Evolutionary conservation across 2,329 filamentous ascomycete genomes (phyloP).

Genomic region (Lasiodiplodia theobromae): DNA sequence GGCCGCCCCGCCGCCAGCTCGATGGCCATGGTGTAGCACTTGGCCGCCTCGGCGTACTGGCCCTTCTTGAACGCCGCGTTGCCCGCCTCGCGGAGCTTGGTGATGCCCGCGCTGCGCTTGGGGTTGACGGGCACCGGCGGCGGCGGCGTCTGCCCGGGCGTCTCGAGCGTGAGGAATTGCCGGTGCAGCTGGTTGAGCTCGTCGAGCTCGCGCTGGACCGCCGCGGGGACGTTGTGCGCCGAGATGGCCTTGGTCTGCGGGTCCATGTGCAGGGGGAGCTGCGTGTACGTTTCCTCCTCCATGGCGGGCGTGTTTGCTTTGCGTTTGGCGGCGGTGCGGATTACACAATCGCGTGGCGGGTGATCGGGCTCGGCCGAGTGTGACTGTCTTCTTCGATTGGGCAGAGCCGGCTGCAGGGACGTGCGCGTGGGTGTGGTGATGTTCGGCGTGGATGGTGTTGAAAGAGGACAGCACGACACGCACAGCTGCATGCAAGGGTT

Average conservation of each 20-base stretch:
- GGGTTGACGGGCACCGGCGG: conserved; percentile 91
- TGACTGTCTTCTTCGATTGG: background rate
- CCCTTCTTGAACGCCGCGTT: conserved; percentile 84
- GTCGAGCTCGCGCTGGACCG: conserved; percentile 60
- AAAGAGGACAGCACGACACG: conserved; percentile 27
- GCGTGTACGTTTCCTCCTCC: conserved; percentile 71
- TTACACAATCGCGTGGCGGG: background rate
- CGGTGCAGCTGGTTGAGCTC: conserved; percentile 82
- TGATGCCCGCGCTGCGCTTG: conserved; percentile 85
- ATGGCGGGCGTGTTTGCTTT: conserved; percentile 14
- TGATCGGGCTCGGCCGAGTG: background rate
- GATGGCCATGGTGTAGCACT: conserved; percentile 83
- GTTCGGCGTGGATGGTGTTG: conserved; percentile 11
- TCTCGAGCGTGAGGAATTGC: conserved; percentile 70
- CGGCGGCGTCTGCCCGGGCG: conserved; percentile 73
- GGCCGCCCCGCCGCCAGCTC: conserved; percentile 87
- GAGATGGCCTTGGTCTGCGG: conserved; percentile 79
- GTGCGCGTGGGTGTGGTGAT: conserved; percentile 19
- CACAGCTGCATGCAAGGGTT: conserved; percentile 10
- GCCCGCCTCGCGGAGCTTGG: conserved; percentile 87
- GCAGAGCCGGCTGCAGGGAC: conserved; percentile 5
- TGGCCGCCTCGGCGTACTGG: conserved; percentile 75
- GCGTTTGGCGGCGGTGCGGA: conserved; percentile 2
- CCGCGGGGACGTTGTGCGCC: conserved; percentile 47
- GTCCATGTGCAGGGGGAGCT: conserved; percentile 83